Evolutionary conservation across 805 yeast genomes (phyloP), one percentile per base, ranked within the genome.

Genomic region (Candida coleopterorum): DNA sequence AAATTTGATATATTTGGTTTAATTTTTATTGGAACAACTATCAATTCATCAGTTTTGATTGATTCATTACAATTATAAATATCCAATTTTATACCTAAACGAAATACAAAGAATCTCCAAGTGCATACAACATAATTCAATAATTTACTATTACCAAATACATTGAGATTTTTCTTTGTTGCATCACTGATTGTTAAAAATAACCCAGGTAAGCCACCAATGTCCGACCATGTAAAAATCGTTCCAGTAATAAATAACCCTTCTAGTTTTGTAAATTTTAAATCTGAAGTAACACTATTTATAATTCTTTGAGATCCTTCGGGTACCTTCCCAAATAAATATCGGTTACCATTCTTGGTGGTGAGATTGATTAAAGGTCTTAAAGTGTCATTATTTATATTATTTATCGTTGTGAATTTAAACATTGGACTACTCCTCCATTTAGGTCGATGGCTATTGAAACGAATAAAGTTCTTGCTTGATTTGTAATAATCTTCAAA

Each of bases 151-250:
- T 57, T 57, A 38, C 72, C 66, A 33, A 77, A 74, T 0, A 86
- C 60, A n/a, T 69, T 70, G 25, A 85, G 53, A 6, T 67, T 67
- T 32, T 73, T 71, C 43, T 72, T 68, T 2, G 87, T 88, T 47
- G 86, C 84, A 47, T 87, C 96, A 39, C 85, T 79, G 10, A 84
- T 68, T 0, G 97, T 86, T 34, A 90, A 62, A 33, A 90, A 75
- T 49, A 86, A 62, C 0, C 98, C 98, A 0, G 97, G 97, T 6
- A 90, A 58, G 0, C 98, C 98, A n/a, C 95, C 86, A 2, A 87
- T 62, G n/a, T 81, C 70, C 5, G 72, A 56, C 96, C 96, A 90
- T 37, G 72, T 58, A 15, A 53, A 43, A 9, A 85, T 43, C n/a
- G 64, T 64, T 3, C 98, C 98, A 0, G 96, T 79, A 4, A 93